Base-by-base conservation (phyloP, 2,329 filamentous ascomycete genomes). In the Blumeria hordei region DNA sequence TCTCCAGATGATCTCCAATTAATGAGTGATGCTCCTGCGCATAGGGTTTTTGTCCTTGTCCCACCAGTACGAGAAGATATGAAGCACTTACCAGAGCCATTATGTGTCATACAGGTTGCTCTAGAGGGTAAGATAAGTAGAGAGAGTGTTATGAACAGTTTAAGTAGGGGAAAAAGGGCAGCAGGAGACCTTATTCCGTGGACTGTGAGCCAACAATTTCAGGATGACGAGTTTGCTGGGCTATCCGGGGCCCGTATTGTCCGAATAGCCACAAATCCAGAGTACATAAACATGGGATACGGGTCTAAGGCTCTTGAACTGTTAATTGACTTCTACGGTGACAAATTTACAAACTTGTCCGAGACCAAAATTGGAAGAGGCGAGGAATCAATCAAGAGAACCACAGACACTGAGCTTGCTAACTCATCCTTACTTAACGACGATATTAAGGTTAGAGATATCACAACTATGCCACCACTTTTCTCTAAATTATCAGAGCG, bases 161-260 rank as follows among this genome's bases (percentile, higher is more conserved):
- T 98, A 59, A 90, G 85, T 63, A 78, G 92, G 65, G 93, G 92
- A 39, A 85, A 92, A 65, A 76, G 92, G 61, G 87, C 90, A 1
- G 81, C 85, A 41, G 92, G 92, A 63, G 92, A 98, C 67, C 71
- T 98, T 55, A 98, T 98, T 56, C 92, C 92, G 0, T 98, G 92
- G 92, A 76, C 96, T 35, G 85, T 98, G 59, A 94, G 87, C 66
- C 88, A 96, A 66, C 92, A 98, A 66, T 98, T 94, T 71, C 92
- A 96, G 65, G 92, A 98, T 63, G 87, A 94, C 60, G 88, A 95
- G 60, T 98, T 98, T 66, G 92, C 90, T 11, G 82, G 85, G 43
- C 74, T 98, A 0, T 96, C 90, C 12, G 93, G 92, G 55, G 92
- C 90, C 36, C 80, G 92, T 58, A 72, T 98, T 50, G 90, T 98